Percentiles rank a stretch among this genome's conserved stretches.
These are phyloP conservation scores for Periconia sp. DNA, from an alignment of 2,329 filamentous ascomycete species.

Conservation along the genomic window DNA sequence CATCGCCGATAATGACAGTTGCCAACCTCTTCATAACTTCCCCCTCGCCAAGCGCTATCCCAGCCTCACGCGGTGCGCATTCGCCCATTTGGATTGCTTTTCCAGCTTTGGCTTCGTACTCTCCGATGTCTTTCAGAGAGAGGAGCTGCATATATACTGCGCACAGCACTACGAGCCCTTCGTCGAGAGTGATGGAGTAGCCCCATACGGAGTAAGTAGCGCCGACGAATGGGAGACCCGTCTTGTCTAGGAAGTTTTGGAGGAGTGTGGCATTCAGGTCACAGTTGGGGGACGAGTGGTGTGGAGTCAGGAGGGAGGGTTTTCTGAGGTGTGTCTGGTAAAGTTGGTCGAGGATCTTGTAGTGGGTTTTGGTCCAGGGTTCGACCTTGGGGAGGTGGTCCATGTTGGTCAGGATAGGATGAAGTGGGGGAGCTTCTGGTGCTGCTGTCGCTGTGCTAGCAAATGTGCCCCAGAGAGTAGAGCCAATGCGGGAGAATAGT, in stretches of 20 bases:
- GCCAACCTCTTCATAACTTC: constrained; percentile 35
- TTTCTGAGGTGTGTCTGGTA: constrained; percentile 36
- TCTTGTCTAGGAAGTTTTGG: constrained; percentile 21
- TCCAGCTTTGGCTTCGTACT: constrained; percentile 28
- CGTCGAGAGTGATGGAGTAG: constrained; percentile 35
- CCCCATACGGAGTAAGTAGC: constrained; percentile 37
- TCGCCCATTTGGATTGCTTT: constrained; percentile 33
- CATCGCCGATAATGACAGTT: constrained; percentile 37
- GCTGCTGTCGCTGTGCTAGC: neutral
- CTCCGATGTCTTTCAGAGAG: constrained; percentile 21
- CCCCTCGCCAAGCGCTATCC: constrained; percentile 23
- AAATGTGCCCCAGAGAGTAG: constrained; percentile 20
- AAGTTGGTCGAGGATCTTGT: constrained; percentile 40
- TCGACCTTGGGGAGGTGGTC: constrained; percentile 35
- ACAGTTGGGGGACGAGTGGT: constrained; percentile 16
- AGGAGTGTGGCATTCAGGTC: constrained; percentile 33
- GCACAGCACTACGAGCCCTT: constrained; percentile 34
- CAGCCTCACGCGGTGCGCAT: constrained; percentile 23
- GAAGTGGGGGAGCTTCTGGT: constrained; percentile 14
- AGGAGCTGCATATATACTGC: constrained; percentile 38
- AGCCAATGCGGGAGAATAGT: constrained; percentile 22
- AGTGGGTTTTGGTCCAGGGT: constrained; percentile 46
- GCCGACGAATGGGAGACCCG: constrained; percentile 27
- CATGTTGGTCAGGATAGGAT: constrained; percentile 29
- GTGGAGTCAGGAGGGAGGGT: constrained; percentile 33